Evolutionary conservation across 164 flowering plant species (phyloP), one percentile per base, ranked within the genome.

Genomic region (Kingdonia uniflora): DNA sequence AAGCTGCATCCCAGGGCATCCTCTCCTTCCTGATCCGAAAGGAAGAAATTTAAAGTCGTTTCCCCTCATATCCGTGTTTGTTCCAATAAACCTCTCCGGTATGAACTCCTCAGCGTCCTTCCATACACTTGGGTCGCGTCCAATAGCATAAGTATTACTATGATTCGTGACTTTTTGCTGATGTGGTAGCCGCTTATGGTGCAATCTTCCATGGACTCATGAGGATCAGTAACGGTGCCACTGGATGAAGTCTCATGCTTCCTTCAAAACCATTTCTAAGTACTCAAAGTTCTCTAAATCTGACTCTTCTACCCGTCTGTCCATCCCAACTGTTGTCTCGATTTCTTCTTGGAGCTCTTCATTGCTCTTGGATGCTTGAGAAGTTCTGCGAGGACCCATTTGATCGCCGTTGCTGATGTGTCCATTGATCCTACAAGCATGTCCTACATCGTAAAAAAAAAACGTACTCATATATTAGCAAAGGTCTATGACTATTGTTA

Each of bases 211-310:
- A 25, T 51, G 38, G 69, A 49, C 51, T 67, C 62, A 13, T 38
- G 66, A 13, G 75, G 75, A 68, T 16, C 1, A 71, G 43, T 13
- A 71, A 25, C 16, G 75, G 71, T 2, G 49, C 64, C 10, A 55
- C 62, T 29, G 71, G 75, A 24, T 71, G 66, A 1, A 71, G 49
- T 35, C 75, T 39, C 8, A 67, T 33, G 39, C 20, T 55, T 71
- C 75, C 37, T 67, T 67, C 14, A 71, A 14, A 15, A 71, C 69
- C 71, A 67, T 63, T 19, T 67, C 68, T 19, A 63, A 54, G 63
- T 71, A 66, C 3, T 51, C 54, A 19, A 71, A 21, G 19, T 51
- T 57, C 7, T 40, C n/a, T 26, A 71, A 49, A 40, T 71, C 66
- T 2, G 51, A 22, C 20, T 67, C 71, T 10, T 67, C 67, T 0